Base-by-base conservation (phyloP, 1,284 basidiomycete genomes). In the Trichosporon asahii region DNA sequence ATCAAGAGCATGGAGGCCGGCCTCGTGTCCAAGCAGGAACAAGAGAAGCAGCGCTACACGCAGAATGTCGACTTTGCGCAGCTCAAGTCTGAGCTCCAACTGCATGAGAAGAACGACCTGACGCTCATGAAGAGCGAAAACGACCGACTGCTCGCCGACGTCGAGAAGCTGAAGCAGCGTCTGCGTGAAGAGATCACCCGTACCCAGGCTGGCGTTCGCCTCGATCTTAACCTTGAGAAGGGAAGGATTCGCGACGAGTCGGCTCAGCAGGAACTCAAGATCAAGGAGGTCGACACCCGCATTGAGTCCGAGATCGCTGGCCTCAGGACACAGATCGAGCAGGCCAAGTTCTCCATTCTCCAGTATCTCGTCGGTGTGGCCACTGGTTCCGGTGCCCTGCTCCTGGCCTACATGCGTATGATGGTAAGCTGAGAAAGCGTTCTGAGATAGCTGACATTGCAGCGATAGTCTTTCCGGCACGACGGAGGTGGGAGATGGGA, bases 1-100 rank as follows among this genome's bases (percentile, higher is more conserved):
- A 90, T 97, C 66, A 87, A 90, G 72, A 95, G 94, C 79, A 95
- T 98, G 92, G 93, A 93, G 57, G 90, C 89, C 74, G 94, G 94
- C 76, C 91, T 97, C 89, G 95, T 97, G 72, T 94, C 92, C 7
- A 94, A 94, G 81, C 89, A 92, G 1, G 93, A 96, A 76, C 94
- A 96, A 80, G 95, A 97, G 85, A 96, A 96, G 93, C 90, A 93
- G 82, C 92, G 93, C 76, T 96, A 96, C 81, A 95, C 93, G 27
- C 94, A 95, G 80, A 93, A 97, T 86, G 95, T 99, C 72, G 96
- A 98, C 84, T 98, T 99, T 83, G 93, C 95, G 5, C 91, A 95
- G 80, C 90, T 97, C 75, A 98, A 98, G 85, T 96, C 94, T 18
- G 96, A 98, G 81, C 87, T 99, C 33, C 93, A 98, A 84, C 86